Percentiles rank a stretch among this genome's conserved stretches.
Evolutionary conservation across 768 basidiomycete genomes (phyloP).

Genomic region (Suillus occidentalis): DNA sequence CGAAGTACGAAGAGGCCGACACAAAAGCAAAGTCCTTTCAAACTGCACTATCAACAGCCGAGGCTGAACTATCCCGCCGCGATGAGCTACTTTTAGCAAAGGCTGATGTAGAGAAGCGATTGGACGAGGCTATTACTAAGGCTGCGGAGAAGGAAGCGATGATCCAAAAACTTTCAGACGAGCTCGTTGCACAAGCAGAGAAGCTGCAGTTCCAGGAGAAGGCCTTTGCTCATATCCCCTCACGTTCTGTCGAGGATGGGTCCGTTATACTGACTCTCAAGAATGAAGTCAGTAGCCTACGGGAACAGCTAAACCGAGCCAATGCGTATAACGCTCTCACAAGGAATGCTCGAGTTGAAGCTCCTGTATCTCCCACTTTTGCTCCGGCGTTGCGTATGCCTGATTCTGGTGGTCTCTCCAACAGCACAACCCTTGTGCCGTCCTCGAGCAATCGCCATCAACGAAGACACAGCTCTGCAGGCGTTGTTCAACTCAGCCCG

Average conservation of each 20-base stretch:
- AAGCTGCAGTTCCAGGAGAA: slow-evolving; percentile 80
- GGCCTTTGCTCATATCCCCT: slow-evolving; percentile 60
- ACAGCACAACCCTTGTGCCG: slow-evolving; percentile 43
- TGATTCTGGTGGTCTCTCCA: slow-evolving; percentile 41
- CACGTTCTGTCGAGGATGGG: slow-evolving; percentile 75
- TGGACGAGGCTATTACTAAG: slow-evolving; percentile 76
- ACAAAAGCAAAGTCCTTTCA: slow-evolving; percentile 71
- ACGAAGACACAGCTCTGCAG: slow-evolving; percentile 84
- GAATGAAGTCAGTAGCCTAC: slow-evolving; percentile 87
- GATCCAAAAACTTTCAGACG: slow-evolving; percentile 79
- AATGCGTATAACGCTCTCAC: slow-evolving; percentile 89
- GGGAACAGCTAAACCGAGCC: slow-evolving; percentile 95
- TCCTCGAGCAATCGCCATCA: slow-evolving; percentile 58
- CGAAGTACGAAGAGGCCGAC: slow-evolving; percentile 87
- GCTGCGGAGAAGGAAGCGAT: slow-evolving; percentile 80
- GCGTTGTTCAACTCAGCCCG: slow-evolving; percentile 62
- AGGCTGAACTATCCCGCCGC: slow-evolving; percentile 68
- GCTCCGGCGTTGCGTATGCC: slow-evolving; percentile 70
- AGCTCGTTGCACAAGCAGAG: slow-evolving; percentile 68
- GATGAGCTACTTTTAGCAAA: slow-evolving; percentile 77
- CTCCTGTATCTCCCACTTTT: slow-evolving; percentile 83
- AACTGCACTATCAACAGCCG: slow-evolving; percentile 63
- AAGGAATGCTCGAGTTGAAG: slow-evolving; percentile 65
- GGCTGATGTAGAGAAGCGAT: slow-evolving; percentile 71
- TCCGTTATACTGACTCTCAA: slow-evolving; percentile 88